phyloP scores from a whole-genome alignment of 164 flowering plant genomes.

The Magnolia changhungtana region DNA sequence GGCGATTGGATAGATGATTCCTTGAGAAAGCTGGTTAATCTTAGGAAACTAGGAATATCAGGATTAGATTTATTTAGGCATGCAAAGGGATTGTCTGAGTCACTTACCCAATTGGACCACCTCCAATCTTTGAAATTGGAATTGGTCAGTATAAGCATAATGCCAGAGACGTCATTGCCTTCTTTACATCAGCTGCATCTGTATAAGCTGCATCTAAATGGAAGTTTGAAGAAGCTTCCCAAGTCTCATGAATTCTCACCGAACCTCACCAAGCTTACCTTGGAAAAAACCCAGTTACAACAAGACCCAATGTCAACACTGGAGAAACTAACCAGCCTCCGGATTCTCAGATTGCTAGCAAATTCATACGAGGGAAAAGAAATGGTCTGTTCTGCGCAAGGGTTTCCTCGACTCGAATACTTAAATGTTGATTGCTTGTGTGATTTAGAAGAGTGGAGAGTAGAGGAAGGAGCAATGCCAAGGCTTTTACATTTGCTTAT shows the following conservation, averaged over 20 bases:
- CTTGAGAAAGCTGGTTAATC: not conserved
- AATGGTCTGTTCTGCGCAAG: not conserved
- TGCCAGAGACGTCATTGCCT: not conserved
- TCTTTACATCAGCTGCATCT: not conserved
- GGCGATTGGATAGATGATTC: not conserved
- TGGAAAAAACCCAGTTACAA: not conserved
- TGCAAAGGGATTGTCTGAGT: not conserved
- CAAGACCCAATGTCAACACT: not conserved
- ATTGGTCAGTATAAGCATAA: not conserved
- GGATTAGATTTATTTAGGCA: not conserved
- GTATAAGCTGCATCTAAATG: not conserved
- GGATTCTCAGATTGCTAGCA: not conserved
- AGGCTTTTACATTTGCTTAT: not conserved
- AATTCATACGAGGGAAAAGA: not conserved
- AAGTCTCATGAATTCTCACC: not conserved
- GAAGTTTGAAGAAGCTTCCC: not conserved
- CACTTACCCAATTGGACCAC: not conserved
- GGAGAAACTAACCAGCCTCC: not conserved
- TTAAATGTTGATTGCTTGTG: not conserved
- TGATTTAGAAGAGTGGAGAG: not conserved
- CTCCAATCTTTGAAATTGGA: not conserved
- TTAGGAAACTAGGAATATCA: not conserved
- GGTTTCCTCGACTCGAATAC: not conserved
- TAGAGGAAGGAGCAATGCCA: not conserved
- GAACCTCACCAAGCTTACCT: not conserved